Conservation (phyloP, 176 grass and related monocot genomes). For the Pontederia paniculata region DNA sequence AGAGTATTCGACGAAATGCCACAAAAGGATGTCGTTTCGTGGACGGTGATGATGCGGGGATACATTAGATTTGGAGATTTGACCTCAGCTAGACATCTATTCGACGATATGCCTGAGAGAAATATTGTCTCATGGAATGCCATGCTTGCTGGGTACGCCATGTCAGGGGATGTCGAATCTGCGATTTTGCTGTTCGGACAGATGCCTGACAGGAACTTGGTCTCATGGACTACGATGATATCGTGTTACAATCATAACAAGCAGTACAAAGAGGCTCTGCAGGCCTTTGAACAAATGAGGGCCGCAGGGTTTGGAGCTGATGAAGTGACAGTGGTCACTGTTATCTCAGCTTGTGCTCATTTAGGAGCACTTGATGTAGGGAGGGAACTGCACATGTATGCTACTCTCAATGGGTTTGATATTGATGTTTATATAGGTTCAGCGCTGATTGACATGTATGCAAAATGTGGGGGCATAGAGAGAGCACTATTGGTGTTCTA, state of each 20-base stretch:
- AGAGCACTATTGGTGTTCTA: conserved; percentile 18
- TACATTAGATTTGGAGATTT: conserved; percentile 10
- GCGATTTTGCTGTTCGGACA: conserved; percentile 6
- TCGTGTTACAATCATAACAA: conserved; percentile 23
- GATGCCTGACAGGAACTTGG: conserved; percentile 17
- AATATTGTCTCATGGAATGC: conserved; percentile 21
- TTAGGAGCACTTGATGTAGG: conserved; percentile 15
- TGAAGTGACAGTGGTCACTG: conserved; percentile 10
- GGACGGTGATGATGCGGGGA: conserved; percentile 6
- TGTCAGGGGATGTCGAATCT: not conserved
- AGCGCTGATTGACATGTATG: conserved; percentile 22
- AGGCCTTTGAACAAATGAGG: conserved; percentile 12
- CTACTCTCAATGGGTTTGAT: not conserved
- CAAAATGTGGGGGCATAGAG: conserved; percentile 18
- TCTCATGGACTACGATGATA: conserved; percentile 25
- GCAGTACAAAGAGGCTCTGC: conserved; percentile 9
- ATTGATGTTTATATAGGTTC: conserved; percentile 18
- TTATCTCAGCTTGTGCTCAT: conserved; percentile 23
- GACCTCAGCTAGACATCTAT: conserved; percentile 11
- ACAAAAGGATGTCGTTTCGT: conserved; percentile 13
- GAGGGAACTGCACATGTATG: conserved; percentile 17
- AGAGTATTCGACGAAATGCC: conserved; percentile 15
- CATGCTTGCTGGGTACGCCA: conserved; percentile 13
- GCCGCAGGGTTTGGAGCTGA: conserved; percentile 9
- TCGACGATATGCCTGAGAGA: conserved; percentile 20